Conservation (phyloP, 371 early-diverging fungal genomes). For the Rhizopus delemar region DNA sequence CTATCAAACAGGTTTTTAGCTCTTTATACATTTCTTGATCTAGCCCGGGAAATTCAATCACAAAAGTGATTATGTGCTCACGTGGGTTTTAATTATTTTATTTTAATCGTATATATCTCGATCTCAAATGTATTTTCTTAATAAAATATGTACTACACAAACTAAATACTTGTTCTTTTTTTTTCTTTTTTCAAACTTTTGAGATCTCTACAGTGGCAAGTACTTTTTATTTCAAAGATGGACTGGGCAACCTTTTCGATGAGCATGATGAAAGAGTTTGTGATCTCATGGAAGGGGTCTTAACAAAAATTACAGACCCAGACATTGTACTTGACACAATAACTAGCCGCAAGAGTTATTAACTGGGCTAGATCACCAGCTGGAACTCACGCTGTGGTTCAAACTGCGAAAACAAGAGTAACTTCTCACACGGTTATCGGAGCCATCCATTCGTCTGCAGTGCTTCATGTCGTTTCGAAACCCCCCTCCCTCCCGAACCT, state of each 20-base stretch:
- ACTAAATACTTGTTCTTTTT: not conserved
- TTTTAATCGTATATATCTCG: constrained; percentile 7
- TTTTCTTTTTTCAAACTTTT: constrained; percentile 1
- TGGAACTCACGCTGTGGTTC: no score
- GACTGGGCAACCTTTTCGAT: constrained; percentile 19
- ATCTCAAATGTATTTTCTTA: constrained; percentile 3
- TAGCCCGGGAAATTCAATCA: no score
- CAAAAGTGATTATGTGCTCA: no score
- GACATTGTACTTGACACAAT: no score
- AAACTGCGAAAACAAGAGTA: no score
- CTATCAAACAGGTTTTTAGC: no score
- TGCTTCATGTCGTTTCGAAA: constrained; percentile 13
- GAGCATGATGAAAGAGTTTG: constrained; percentile 23
- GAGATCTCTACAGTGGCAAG: constrained; percentile 5
- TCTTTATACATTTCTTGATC: no score
- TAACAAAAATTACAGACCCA: constrained; percentile 10
- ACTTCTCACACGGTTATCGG: constrained; percentile 6
- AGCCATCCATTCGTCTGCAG: constrained; percentile 11
- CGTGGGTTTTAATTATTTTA: no score
- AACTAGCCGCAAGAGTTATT: no score
- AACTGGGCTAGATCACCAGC: no score
- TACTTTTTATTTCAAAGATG: constrained; percentile 19
- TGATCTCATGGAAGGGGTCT: constrained; percentile 12
- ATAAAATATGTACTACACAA: no score
- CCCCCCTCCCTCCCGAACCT: constrained; percentile 6